phyloP scores from a whole-genome alignment of 2,329 filamentous ascomycete genomes.

The Nigrospora oryzae region DNA sequence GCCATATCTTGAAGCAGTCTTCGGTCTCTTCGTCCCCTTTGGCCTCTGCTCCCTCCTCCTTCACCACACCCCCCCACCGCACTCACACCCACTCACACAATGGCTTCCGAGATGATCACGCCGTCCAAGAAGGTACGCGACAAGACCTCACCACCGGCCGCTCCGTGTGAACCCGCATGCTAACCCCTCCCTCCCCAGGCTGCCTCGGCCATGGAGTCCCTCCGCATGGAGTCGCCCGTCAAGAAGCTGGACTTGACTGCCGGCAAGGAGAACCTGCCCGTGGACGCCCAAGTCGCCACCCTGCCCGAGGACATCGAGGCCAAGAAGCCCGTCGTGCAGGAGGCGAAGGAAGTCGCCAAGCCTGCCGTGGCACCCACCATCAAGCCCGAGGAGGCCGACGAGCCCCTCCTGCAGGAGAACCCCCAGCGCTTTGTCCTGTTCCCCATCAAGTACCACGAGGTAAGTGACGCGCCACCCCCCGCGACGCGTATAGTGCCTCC shows the following conservation, averaged over 20 bases:
- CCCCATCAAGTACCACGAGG: conserved; percentile 99
- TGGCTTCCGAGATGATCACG: conserved; percentile 62
- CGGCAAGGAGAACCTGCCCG: conserved; percentile 73
- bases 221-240: conserved; percentile 87
- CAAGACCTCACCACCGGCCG: conserved; percentile 9
- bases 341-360: conserved; percentile 29
- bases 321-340: conserved; percentile 49
- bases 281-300: conserved; percentile 41
- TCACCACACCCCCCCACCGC: conserved; percentile 7
- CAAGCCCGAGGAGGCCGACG: conserved; percentile 66
- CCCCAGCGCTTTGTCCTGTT: conserved; percentile 94
- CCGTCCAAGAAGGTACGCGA: conserved; percentile 46
- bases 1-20: background rate
- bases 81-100: conserved; percentile 31
- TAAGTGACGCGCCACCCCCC: conserved; percentile 46
- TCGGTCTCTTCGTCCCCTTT: conserved; percentile 1
- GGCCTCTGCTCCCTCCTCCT: conserved; percentile 1
- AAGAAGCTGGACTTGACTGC: conserved; percentile 81
- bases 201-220: conserved; percentile 74
- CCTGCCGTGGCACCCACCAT: conserved; percentile 37
- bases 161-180: background rate
- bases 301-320: conserved; percentile 48
- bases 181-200: conserved; percentile 44
- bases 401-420: conserved; percentile 93
- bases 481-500: conserved; percentile 62